phyloP scores from a whole-genome alignment of 768 basidiomycete species.

The Tulasnella sp. region DNA sequence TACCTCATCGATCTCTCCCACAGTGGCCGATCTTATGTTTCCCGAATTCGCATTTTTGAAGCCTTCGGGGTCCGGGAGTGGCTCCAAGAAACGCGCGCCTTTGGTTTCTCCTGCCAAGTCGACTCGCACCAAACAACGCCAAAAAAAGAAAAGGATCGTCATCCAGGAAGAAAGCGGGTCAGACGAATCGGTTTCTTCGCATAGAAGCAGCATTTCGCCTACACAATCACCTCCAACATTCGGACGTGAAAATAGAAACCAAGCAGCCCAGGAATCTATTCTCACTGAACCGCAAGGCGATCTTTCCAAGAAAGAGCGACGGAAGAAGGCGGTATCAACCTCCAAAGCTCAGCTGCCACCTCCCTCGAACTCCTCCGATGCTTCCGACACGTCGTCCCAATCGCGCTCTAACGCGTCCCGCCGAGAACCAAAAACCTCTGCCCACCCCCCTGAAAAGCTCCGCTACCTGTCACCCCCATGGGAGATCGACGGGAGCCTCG shows the following conservation, averaged over 20 bases:
- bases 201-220: background rate
- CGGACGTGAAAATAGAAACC: background rate
- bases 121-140: background rate
- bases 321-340: background rate
- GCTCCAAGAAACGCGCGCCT: constrained; percentile 23
- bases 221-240: background rate
- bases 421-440: background rate
- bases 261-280: background rate
- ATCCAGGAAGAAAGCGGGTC: background rate
- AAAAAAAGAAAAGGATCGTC: constrained; percentile 1
- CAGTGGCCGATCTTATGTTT: constrained; percentile 2
- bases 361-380: background rate
- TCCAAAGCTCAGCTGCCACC: background rate
- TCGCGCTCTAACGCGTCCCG: background rate
- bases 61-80: constrained; percentile 25
- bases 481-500: background rate
- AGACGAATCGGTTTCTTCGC: background rate
- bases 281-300: background rate
- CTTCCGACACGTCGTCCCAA: background rate
- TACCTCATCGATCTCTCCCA: background rate
- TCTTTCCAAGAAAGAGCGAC: background rate
- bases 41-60: background rate
- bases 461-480: constrained; percentile 10
- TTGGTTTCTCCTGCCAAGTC: constrained; percentile 10
- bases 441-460: background rate